Evolutionary conservation across 768 basidiomycete species (phyloP), one percentile per base, ranked within the genome.

Genomic region (Crepidotus variabilis): DNA sequence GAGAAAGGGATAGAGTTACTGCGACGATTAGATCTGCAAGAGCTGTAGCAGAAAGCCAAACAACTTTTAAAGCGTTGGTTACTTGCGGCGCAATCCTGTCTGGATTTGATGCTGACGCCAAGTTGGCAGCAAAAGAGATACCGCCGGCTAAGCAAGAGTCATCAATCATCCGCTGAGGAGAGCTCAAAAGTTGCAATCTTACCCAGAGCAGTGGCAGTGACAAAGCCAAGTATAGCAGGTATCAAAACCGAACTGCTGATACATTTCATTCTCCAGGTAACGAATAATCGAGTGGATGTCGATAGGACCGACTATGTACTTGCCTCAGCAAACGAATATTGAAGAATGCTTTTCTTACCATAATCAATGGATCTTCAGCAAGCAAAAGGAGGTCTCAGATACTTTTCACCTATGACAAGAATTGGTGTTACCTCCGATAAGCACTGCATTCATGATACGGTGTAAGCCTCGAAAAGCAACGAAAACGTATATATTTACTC

Each of bases 311-410:
- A 43, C 39, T 43, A 43, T 43, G 18, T 11, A 14, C 14, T 3
- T 20, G 39, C 13, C 3, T 14, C 13, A 28, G 28, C 8, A 28
- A 28, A 8, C 3, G 18, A 43, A 43, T 11, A 3, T 43, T 3
- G 39, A 11, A 16, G 18, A 16, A 20, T 4, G 39, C 18, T 43
- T 11, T 43, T 16, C 39, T 52, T 5, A 20, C 18, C 10, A 57
- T 57, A 9, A 60, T 24, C 56, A 60, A 52, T 55, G 34, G 16
- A 43, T 43, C 39, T 43, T 43, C 11, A 11, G 18, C 18, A 5
- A 43, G 13, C 3, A 28, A 28, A 8, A 8, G 8, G 8, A 28
- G 4, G 28, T 28, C 4, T 28, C 4, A 28, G 28, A 8, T 28
- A 28, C 3, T 4, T 28, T 28, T 28, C n/a, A 28, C 8, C 28